These are phyloP conservation scores for Neofusicoccum umdonicola DNA, from an alignment of 2,329 filamentous ascomycete genomes.

Conservation along the genomic window DNA sequence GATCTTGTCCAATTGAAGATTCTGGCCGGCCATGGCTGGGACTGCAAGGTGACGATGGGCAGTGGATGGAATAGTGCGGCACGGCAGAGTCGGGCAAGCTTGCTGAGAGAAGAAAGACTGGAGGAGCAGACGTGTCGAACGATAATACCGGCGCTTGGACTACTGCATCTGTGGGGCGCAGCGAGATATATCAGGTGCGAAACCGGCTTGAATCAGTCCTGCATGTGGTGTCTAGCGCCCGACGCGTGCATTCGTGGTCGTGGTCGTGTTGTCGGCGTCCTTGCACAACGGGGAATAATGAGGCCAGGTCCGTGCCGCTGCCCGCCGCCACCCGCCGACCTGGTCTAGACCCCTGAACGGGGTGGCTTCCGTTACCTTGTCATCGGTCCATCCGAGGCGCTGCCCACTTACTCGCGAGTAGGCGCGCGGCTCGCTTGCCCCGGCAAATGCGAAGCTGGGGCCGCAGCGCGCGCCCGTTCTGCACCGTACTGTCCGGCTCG, in stretches of 20 bases:
- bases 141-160: background rate
- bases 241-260: background rate
- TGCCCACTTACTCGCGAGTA: background rate
- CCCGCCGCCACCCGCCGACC: background rate
- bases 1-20: background rate
- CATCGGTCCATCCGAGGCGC: background rate
- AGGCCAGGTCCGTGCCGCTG: background rate
- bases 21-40: background rate
- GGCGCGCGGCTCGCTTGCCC: background rate
- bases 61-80: background rate
- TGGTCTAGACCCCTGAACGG: background rate
- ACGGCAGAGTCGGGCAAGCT: background rate
- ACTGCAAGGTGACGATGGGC: too few species aligned
- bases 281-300: background rate
- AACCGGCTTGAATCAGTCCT: background rate
- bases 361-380: background rate
- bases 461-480: background rate
- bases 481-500: background rate
- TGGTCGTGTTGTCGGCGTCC: background rate
- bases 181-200: background rate
- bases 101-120: background rate
- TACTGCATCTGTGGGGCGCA: background rate
- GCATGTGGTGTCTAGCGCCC: background rate
- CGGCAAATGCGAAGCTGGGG: background rate
- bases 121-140: background rate